Conservation (phyloP, 2,329 filamentous ascomycete species). For the Penicillium brasilianum region DNA sequence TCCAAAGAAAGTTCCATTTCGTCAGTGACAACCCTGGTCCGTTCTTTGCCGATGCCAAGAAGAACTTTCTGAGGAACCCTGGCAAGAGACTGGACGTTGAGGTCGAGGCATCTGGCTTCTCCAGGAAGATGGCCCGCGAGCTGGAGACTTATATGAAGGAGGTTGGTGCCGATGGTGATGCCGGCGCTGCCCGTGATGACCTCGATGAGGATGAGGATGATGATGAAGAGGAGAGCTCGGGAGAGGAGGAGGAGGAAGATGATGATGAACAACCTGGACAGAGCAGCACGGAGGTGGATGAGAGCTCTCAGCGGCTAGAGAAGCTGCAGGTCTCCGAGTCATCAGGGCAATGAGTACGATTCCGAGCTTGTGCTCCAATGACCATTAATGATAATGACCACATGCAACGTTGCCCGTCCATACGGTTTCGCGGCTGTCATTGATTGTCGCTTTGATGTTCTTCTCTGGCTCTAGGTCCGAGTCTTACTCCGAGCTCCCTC, state of each 20-base stretch:
- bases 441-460: too few species aligned
- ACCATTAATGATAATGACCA: constrained; percentile 36
- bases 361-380: constrained; percentile 28
- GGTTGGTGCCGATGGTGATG: constrained; percentile 63
- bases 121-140: constrained; percentile 95
- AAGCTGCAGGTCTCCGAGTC: constrained; percentile 40
- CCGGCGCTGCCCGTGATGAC: constrained; percentile 41
- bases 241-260: constrained; percentile 39
- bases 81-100: constrained; percentile 78
- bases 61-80: constrained; percentile 66
- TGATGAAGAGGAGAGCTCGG: constrained; percentile 41
- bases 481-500: too few species aligned
- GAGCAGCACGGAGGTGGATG: constrained; percentile 23
- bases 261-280: constrained; percentile 30
- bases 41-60: constrained; percentile 82
- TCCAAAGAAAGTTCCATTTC: constrained; percentile 87
- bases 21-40: constrained; percentile 80
- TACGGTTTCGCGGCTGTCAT: too few species aligned
- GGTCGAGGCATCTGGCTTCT: constrained; percentile 92
- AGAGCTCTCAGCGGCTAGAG: constrained; percentile 38
- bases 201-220: constrained; percentile 43
- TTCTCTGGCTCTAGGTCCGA: too few species aligned
- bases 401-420: constrained; percentile 5
- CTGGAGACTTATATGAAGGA: constrained; percentile 87
- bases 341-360: constrained; percentile 19